These are phyloP conservation scores for Musa acuminata DNA, from an alignment of 176 grass and related monocot genomes.

Conservation along the genomic window DNA sequence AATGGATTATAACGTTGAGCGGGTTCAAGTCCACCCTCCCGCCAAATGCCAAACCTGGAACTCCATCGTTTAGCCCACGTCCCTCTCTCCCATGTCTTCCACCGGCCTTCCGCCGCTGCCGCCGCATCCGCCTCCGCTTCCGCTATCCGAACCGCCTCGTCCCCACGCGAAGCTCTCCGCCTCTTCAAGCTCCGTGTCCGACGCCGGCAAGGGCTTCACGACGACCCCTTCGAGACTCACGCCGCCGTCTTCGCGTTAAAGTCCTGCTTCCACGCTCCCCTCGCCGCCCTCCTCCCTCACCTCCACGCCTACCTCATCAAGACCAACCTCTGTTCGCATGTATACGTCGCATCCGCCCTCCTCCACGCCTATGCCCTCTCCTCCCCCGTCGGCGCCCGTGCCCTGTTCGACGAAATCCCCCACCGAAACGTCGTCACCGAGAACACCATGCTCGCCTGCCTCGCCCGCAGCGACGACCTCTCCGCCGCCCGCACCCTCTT, in stretches of 20 bases:
- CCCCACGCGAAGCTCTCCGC: slow-evolving; percentile 4
- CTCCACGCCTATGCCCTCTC: slow-evolving; percentile 26
- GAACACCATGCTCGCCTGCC: slow-evolving; percentile 43
- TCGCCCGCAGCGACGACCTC: slow-evolving; percentile 28
- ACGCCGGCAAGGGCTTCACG: slow-evolving; percentile 2
- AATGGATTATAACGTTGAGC: not conserved
- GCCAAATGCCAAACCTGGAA: not conserved
- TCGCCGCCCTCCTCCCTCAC: slow-evolving; percentile 1
- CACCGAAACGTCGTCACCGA: slow-evolving; percentile 26
- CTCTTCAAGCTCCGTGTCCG: slow-evolving; percentile 11
- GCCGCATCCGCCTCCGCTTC: slow-evolving; percentile 4
- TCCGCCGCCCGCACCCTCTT: slow-evolving; percentile 29
- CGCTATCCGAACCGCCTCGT: slow-evolving; percentile 14
- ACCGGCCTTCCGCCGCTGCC: not conserved
- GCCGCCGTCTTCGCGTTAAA: slow-evolving; percentile 37
- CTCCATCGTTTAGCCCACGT: not conserved
- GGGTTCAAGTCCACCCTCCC: not conserved
- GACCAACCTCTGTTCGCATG: slow-evolving; percentile 5
- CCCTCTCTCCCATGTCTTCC: not conserved
- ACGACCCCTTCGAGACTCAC: slow-evolving; percentile 13
- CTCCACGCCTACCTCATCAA: slow-evolving; percentile 21
- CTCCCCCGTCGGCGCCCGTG: slow-evolving; percentile 20
- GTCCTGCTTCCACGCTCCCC: not conserved
- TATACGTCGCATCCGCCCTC: slow-evolving; percentile 39
- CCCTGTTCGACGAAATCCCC: slow-evolving; percentile 49